Percentiles rank a stretch among this genome's conserved stretches.
phyloP scores from a whole-genome alignment of 768 basidiomycete species.

The Butyriboletus loyo region DNA sequence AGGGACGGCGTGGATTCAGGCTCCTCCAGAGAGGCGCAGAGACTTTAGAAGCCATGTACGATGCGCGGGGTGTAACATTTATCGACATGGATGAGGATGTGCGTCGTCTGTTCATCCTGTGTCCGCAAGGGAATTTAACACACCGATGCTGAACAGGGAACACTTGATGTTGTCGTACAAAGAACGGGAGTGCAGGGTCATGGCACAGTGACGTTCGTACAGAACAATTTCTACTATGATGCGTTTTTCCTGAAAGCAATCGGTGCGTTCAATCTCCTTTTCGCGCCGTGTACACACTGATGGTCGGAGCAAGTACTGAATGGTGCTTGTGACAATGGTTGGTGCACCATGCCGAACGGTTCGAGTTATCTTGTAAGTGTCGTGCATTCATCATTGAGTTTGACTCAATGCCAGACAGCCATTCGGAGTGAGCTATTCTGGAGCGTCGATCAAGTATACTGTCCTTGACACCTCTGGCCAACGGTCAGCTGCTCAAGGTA shows the following conservation, averaged over 20 bases:
- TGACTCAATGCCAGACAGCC: slow-evolving; percentile 49
- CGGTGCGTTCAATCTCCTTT: slow-evolving; percentile 45
- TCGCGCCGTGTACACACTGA: slow-evolving; percentile 1
- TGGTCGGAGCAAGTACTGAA: slow-evolving; percentile 64
- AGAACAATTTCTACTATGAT: slow-evolving; percentile 98
- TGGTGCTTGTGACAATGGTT: slow-evolving; percentile 84
- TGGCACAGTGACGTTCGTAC: slow-evolving; percentile 74
- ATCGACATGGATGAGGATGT: slow-evolving; percentile 97
- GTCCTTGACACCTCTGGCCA: slow-evolving; percentile 87
- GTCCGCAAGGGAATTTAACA: not conserved
- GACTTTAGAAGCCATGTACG: slow-evolving; percentile 61
- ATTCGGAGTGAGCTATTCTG: slow-evolving; percentile 91
- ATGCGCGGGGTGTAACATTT: slow-evolving; percentile 77
- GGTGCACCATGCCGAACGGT: slow-evolving; percentile 63
- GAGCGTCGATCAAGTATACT: slow-evolving; percentile 96
- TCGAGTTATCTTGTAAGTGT: slow-evolving; percentile 72
- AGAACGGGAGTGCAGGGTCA: slow-evolving; percentile 64
- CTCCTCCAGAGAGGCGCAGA: slow-evolving; percentile 57
- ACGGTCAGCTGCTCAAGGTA: slow-evolving; percentile 88
- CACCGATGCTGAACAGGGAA: slow-evolving; percentile 54
- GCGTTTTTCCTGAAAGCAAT: slow-evolving; percentile 98
- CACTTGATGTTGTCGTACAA: slow-evolving; percentile 89
- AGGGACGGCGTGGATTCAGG: slow-evolving; percentile 62
- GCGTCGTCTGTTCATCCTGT: slow-evolving; percentile 29
- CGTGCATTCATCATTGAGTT: not conserved